Evolutionary conservation across 306 rosid species (phyloP).

Genomic region (Leucaena leucocephala): DNA sequence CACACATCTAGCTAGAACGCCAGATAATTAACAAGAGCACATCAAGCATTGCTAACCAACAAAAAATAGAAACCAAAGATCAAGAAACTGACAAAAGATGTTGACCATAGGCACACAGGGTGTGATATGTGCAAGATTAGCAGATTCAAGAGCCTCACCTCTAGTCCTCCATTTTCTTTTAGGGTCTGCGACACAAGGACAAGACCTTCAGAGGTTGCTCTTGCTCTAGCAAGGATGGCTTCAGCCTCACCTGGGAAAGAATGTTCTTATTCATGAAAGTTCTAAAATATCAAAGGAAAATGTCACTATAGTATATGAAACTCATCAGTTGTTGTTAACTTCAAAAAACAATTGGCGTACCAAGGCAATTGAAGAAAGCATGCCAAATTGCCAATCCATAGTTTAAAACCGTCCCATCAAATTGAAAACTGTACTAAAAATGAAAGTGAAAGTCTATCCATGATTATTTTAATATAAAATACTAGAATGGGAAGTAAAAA

Average conservation of each 20-base stretch:
- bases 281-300: slow-evolving; percentile 29
- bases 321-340: slow-evolving; percentile 15
- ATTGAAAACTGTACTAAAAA: slow-evolving; percentile 20
- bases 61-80: background rate
- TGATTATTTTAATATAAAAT: slow-evolving; percentile 6
- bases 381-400: slow-evolving; percentile 28
- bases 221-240: slow-evolving; percentile 88
- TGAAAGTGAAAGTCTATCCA: background rate
- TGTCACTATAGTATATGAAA: slow-evolving; percentile 3
- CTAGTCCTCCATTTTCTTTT: slow-evolving; percentile 78
- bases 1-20: slow-evolving; percentile 26
- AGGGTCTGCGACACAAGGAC: slow-evolving; percentile 68
- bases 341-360: slow-evolving; percentile 17
- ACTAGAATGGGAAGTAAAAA: slow-evolving; percentile 18
- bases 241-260: slow-evolving; percentile 84
- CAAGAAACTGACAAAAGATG: background rate
- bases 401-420: slow-evolving; percentile 23
- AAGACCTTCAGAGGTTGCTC: slow-evolving; percentile 87
- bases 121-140: slow-evolving; percentile 24
- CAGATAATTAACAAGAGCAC: slow-evolving; percentile 6
- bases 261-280: slow-evolving; percentile 25
- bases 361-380: slow-evolving; percentile 22
- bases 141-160: slow-evolving; percentile 59
- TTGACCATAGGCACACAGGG: background rate
- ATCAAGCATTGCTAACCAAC: slow-evolving; percentile 2